Evolutionary conservation across 768 basidiomycete species (phyloP).

Genomic region (Mrakia frigida): DNA sequence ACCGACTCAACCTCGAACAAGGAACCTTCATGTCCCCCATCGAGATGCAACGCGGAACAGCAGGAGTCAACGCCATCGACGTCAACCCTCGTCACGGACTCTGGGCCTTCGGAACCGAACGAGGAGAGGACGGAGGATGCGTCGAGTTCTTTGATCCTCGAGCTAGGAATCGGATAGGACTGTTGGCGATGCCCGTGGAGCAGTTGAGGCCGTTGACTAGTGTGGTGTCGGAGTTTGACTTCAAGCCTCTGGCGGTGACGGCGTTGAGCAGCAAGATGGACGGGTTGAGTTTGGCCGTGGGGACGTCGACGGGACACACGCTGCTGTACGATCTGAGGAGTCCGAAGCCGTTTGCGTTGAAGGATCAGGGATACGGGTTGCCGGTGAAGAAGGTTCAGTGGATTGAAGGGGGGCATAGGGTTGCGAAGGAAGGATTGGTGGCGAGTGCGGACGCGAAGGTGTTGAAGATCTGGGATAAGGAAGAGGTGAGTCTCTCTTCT

Average conservation of each 20-base stretch:
- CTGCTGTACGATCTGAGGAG: constrained; percentile 90
- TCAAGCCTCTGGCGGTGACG: constrained; percentile 59
- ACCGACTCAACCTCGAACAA: constrained; percentile 89
- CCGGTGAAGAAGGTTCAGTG: constrained; percentile 78
- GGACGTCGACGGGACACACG: constrained; percentile 91
- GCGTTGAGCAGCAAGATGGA: constrained; percentile 78
- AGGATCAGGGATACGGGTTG: constrained; percentile 95
- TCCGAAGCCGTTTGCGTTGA: constrained; percentile 71
- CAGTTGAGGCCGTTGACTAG: constrained; percentile 22
- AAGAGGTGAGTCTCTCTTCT: constrained; percentile 48
- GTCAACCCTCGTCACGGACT: constrained; percentile 90
- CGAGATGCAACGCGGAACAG: constrained; percentile 35
- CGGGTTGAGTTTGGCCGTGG: constrained; percentile 87
- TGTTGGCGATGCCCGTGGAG: constrained; percentile 55
- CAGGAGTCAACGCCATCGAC: constrained; percentile 83
- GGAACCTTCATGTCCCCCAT: constrained; percentile 81
- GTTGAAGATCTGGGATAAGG: constrained; percentile 91
- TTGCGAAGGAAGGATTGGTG: constrained; percentile 76
- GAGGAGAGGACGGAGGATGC: constrained; percentile 52
- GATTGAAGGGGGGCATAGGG: constrained; percentile 68
- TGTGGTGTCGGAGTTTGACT: constrained; percentile 28
- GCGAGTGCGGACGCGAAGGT: constrained; percentile 94
- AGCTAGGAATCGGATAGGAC: constrained; percentile 67
- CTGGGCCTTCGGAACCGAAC: constrained; percentile 81
- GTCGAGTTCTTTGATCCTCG: constrained; percentile 97